phyloP scores from a whole-genome alignment of 1,284 basidiomycete species.

The Meira miltonrushii region DNA sequence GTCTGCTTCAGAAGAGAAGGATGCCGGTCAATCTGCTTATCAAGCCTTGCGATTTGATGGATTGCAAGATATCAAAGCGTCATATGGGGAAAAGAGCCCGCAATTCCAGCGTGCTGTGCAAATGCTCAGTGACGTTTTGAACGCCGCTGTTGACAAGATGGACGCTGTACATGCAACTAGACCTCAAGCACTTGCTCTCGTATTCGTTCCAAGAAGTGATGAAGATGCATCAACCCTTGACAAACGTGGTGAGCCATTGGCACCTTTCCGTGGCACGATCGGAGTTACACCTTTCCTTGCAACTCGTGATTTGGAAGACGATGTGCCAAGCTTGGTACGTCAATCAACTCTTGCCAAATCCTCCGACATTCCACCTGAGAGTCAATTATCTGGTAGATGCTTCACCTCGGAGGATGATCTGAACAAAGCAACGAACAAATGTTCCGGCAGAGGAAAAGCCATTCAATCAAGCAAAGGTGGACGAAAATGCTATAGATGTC shows the following conservation, averaged over 20 bases:
- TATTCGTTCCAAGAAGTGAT: conserved; percentile 20
- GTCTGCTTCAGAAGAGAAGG: too few relatives aligned
- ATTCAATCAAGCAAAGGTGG: conserved; percentile 34
- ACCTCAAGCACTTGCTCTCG: conserved; percentile 19
- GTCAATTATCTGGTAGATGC: conserved; percentile 25
- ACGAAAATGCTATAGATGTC: conserved; percentile 38
- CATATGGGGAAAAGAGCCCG: conserved; percentile 22
- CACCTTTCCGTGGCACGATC: conserved; percentile 15
- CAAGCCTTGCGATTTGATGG: conserved; percentile 31
- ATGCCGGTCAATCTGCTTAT: conserved; percentile 17
- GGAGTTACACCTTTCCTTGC: not conserved
- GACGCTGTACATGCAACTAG: conserved; percentile 11
- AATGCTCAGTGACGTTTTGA: conserved; percentile 18
- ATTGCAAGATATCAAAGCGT: conserved; percentile 21
- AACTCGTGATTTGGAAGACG: not conserved
- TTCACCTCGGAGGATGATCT: conserved; percentile 26
- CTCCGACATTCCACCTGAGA: conserved; percentile 4
- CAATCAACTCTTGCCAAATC: conserved; percentile 4
- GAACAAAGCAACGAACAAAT: conserved; percentile 31
- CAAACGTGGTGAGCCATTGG: conserved; percentile 20
- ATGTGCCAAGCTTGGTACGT: not conserved
- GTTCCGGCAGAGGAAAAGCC: conserved; percentile 38
- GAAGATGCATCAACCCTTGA: not conserved
- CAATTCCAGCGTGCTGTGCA: conserved; percentile 21
- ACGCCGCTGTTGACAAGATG: conserved; percentile 17